A percentile compares a stretch with the other conserved stretches of the same genome.
These are phyloP conservation scores for Pythium aphanidermatum DNA, from an alignment of 352 stramenopile species.

Conservation along the genomic window DNA sequence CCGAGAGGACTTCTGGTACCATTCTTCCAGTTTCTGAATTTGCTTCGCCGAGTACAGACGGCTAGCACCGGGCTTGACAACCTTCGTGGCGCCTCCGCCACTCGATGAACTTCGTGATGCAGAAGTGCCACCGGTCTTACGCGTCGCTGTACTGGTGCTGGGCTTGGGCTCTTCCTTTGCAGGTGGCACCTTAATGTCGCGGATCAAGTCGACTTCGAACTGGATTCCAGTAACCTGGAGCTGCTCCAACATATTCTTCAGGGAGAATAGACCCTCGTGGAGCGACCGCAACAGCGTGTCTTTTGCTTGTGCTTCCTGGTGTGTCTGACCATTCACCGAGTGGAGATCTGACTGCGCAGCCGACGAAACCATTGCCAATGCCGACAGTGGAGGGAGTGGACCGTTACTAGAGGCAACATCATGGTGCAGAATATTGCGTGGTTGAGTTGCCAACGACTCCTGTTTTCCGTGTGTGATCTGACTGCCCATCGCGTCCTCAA, in stretches of 20 bases:
- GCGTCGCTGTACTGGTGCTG: slow-evolving; percentile 11
- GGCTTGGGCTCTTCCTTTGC: slow-evolving; percentile 49
- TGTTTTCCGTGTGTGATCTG: neutral
- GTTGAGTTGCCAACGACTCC: too few species aligned
- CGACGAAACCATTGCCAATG: slow-evolving; percentile 29
- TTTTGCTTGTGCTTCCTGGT: slow-evolving; percentile 19
- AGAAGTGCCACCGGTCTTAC: slow-evolving; percentile 22
- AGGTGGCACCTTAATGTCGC: slow-evolving; percentile 58
- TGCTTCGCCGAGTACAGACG: slow-evolving; percentile 83
- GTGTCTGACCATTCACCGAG: slow-evolving; percentile 2
- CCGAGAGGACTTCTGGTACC: slow-evolving; percentile 79
- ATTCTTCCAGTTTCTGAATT: slow-evolving; percentile 87
- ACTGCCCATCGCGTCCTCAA: slow-evolving; percentile 26
- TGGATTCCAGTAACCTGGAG: slow-evolving; percentile 76
- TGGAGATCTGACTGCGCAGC: slow-evolving; percentile 14
- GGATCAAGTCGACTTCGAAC: slow-evolving; percentile 80
- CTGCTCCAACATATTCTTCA: slow-evolving; percentile 74
- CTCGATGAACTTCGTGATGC: slow-evolving; percentile 31
- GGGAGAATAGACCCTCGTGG: slow-evolving; percentile 43
- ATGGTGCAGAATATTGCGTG: slow-evolving; percentile 15
- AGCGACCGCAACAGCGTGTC: slow-evolving; percentile 47
- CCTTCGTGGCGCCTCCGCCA: slow-evolving; percentile 19
- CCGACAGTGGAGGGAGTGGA: slow-evolving; percentile 20
- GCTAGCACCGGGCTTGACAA: slow-evolving; percentile 73
- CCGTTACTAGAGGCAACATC: slow-evolving; percentile 24